Percentiles rank a stretch among this genome's conserved stretches.
Conservation (phyloP, 2,329 filamentous ascomycete species). For the Hypoxylon sp. region DNA sequence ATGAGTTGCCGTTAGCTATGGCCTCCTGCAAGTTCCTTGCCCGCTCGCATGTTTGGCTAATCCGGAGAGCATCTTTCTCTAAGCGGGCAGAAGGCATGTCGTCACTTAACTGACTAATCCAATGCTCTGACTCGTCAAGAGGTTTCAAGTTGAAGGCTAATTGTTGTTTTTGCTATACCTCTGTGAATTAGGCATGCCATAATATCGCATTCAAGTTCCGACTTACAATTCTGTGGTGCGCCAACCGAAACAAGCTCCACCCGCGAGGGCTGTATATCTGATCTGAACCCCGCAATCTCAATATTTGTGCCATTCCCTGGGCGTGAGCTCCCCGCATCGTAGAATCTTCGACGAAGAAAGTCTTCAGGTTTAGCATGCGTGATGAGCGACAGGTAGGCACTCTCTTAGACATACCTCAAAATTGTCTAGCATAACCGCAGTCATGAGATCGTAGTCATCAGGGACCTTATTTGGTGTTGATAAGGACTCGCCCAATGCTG, state of each 20-base stretch:
- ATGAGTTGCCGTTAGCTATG: conserved; percentile 27
- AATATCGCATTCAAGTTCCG: no score
- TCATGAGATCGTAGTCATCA: conserved; percentile 60
- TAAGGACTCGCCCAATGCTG: conserved; percentile 54
- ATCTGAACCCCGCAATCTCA: conserved; percentile 56
- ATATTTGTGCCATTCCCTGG: conserved; percentile 60
- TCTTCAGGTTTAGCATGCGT: conserved; percentile 46
- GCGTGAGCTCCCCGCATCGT: conserved; percentile 53
- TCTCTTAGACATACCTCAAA: conserved; percentile 55
- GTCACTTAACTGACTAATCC: conserved; percentile 55
- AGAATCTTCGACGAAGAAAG: conserved; percentile 53
- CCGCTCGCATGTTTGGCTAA: conserved; percentile 52
- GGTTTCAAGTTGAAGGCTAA: conserved; percentile 53
- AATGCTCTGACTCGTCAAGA: conserved; percentile 51
- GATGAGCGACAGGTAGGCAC: no score
- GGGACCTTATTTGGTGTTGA: conserved; percentile 53
- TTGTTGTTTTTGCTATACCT: conserved; percentile 57
- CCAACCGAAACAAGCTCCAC: conserved; percentile 59
- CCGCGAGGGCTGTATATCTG: conserved; percentile 57
- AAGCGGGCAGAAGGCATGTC: conserved; percentile 48
- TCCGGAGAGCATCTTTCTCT: conserved; percentile 52
- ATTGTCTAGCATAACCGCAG: conserved; percentile 58
- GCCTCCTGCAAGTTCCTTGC: conserved; percentile 51
- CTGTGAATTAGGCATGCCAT: conserved; percentile 3
- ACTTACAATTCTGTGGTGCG: conserved; percentile 56